Base-by-base conservation (phyloP, 2,329 filamentous ascomycete genomes). In the Elsinoe australis region DNA sequence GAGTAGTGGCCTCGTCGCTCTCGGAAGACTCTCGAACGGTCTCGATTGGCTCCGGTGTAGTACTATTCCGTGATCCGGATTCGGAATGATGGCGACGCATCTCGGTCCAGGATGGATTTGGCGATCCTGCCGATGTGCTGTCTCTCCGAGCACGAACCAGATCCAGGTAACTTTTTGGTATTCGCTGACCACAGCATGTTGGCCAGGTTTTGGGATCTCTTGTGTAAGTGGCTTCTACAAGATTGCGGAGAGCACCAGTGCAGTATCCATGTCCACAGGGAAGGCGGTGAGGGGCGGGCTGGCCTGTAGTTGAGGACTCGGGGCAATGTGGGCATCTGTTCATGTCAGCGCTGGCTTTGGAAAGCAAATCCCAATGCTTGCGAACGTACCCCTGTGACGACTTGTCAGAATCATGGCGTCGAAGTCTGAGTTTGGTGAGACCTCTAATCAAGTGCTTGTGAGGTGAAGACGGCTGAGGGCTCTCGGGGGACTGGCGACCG, bases 141-240 rank as follows among this genome's bases (percentile, higher is more conserved):
- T 12, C 26, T 10, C 18, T 34, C 19, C 15, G 44, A 5, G n/a
- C 17, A 10, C 31, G 44, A 17, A 67, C 62, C 28, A 57, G 56
- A 44, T 67, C 63, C 7, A 71, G 57, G n/a, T 68, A 53, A 3
- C 54, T 52, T 14, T 61, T 64, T n/a, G 68, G 66, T 14, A 71
- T 57, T 2, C 64, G 62, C 10, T 56, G 60, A 10, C 64, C 64
- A 52, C 69, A 71, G 51, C 68, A 71, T 47, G 57, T 63, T 0
- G 69, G 68, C 7, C 62, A 55, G 6, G 54, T 45, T 9, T 57
- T 56, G 35, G 59, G 55, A 41, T 61, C 63, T n/a, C 49, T 56
- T 14, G 58, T 53, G 26, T 61, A 51, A 19, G 65, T 62, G 22
- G 65, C 60, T 44, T 65, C 61, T 45, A 70, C 61, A 22, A 56